Evolutionary conservation across 2,329 filamentous ascomycete genomes (phyloP), one percentile per base, ranked within the genome.

Genomic region (Cercospora sp.): DNA sequence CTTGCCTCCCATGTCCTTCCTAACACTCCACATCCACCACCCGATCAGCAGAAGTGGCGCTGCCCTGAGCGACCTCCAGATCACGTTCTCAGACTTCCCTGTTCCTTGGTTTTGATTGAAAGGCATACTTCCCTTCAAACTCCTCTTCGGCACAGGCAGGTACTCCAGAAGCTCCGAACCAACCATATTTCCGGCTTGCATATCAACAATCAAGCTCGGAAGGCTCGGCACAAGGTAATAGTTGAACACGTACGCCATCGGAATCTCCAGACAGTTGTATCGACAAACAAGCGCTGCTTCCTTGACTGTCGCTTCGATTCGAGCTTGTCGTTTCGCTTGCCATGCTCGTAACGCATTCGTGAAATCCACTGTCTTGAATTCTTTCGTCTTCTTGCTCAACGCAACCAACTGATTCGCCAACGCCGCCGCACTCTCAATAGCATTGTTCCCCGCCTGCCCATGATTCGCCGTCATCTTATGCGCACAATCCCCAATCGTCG

Each of bases 151-250:
- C 2, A 67, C 61, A n/a, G 77, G 75, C 0, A 80, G 69, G 55
- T 67, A 75, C 12, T 79, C 75, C 2, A 79, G 61, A 20, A 66
- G 69, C 18, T 75, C 73, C 4, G 77, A 76, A 68, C 70, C 71
- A 13, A 73, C 48, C 1, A 70, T 45, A 3, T 60, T 65, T 13
- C 72, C 68, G 3, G 66, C 65, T 18, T 59, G 59, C n/a, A 72
- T 53, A 20, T 71, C 63, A 5, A 67, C 57, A 10, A 69, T 18
- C 12, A 70, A 58, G 20, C 70, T 71, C 3, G 61, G 64, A 2
- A 66, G 13, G 0, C 60, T 33, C 3, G 68, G 66, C 3, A 73
- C 33, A 3, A 68, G 20, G 26, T 58, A 58, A 23, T 67, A 71
- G 9, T 68, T 63, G 53, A 62, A 69, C 3, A 69, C 12, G 30